Conservation (phyloP, 2,329 filamentous ascomycete genomes). For the Diaporthe caulivora region DNA sequence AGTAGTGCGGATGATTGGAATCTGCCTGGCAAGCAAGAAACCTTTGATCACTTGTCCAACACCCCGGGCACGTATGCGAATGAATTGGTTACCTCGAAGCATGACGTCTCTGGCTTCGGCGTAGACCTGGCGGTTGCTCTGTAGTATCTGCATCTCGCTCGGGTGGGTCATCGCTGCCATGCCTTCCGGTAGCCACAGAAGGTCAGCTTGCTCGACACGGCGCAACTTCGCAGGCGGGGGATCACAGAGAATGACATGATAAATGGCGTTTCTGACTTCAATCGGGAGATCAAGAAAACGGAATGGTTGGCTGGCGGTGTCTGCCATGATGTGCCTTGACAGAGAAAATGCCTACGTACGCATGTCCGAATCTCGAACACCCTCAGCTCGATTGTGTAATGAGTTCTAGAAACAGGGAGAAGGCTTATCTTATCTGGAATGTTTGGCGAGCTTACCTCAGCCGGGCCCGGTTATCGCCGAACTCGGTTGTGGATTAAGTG, state of each 20-base stretch:
- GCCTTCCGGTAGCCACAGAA: slow-evolving; percentile 5
- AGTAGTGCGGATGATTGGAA: neutral
- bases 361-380: neutral
- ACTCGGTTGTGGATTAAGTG: neutral
- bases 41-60: slow-evolving; percentile 26
- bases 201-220: slow-evolving; percentile 27
- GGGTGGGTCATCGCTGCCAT: slow-evolving; percentile 4
- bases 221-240: slow-evolving; percentile 16
- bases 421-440: slow-evolving; percentile 23
- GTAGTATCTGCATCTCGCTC: slow-evolving; percentile 25
- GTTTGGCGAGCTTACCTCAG: neutral
- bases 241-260: slow-evolving; percentile 26
- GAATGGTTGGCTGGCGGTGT: neutral
- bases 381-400: neutral
- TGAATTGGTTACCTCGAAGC: slow-evolving; percentile 28
- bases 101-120: slow-evolving; percentile 28
- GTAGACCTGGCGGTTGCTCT: slow-evolving; percentile 29
- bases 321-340: neutral
- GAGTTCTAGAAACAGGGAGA: neutral
- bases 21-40: neutral
- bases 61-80: slow-evolving; percentile 16
- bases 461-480: neutral
- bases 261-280: slow-evolving; percentile 26
- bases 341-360: neutral
- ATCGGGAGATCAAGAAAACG: slow-evolving; percentile 21